A percentile compares a stretch with the other conserved stretches of the same genome.
These are phyloP conservation scores for Chrysosporium queenslandicum DNA, from an alignment of 2,329 filamentous ascomycete genomes.

Conservation along the genomic window DNA sequence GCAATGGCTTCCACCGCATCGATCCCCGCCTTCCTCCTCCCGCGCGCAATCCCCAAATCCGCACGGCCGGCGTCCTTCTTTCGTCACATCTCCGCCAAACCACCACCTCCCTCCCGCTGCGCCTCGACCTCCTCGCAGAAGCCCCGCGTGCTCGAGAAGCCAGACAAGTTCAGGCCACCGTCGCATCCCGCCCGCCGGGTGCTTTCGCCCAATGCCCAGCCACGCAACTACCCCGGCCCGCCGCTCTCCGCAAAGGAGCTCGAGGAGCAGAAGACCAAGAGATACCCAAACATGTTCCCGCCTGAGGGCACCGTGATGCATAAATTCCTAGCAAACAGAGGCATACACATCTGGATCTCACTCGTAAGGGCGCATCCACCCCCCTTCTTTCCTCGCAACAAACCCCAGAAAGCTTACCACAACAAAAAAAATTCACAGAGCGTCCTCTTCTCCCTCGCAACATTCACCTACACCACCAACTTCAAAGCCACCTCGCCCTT, in stretches of 20 bases:
- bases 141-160: constrained; percentile 63
- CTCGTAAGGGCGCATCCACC: constrained; percentile 57
- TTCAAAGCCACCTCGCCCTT: constrained; percentile 72
- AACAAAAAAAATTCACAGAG: too few relatives aligned
- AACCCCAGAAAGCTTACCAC: too few relatives aligned
- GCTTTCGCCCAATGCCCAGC: constrained; percentile 41
- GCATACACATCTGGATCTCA: constrained; percentile 72
- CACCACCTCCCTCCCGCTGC: constrained; percentile 19
- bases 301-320: constrained; percentile 70
- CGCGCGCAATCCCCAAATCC: constrained; percentile 37
- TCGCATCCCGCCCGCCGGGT: constrained; percentile 68
- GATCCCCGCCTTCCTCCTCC: constrained; percentile 60
- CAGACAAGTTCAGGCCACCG: constrained; percentile 79
- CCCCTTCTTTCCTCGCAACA: too few relatives aligned
- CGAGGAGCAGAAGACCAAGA: constrained; percentile 54
- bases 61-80: constrained; percentile 5
- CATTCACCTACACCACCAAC: constrained; percentile 65
- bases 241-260: constrained; percentile 56
- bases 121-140: constrained; percentile 18
- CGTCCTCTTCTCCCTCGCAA: constrained; percentile 58
- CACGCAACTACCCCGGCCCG: constrained; percentile 63
- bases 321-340: constrained; percentile 69
- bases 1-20: constrained; percentile 17
- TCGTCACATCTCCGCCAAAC: constrained; percentile 8
- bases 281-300: constrained; percentile 85